Conservation (phyloP, 2,329 filamentous ascomycete genomes). For the Colletotrichum sp. region DNA sequence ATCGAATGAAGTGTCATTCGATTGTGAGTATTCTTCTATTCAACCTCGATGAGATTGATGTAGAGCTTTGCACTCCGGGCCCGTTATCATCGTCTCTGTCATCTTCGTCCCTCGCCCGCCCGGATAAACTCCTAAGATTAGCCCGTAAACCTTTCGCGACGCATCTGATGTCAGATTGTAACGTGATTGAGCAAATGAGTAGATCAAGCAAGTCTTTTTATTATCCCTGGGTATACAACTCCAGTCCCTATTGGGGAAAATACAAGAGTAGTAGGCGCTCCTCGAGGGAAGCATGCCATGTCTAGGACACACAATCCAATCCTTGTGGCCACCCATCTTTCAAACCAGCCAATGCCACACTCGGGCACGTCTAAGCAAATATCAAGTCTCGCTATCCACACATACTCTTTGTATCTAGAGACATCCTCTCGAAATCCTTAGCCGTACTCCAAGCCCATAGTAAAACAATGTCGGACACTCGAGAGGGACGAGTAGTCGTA, state of each 20-base stretch:
- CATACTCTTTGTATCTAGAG: neutral
- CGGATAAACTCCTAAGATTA: neutral
- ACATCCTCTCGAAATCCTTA: neutral
- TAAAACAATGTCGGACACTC: neutral
- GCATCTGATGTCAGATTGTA: neutral
- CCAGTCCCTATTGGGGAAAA: neutral
- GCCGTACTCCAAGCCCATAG: neutral
- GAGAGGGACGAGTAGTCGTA: neutral
- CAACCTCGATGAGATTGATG: neutral
- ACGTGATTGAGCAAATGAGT: neutral
- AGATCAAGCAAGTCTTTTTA: neutral
- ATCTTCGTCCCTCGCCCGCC: too few relatives aligned
- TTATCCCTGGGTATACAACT: conserved; percentile 8
- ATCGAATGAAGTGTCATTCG: neutral
- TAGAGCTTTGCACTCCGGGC: fast-evolving
- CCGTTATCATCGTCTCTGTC: neutral
- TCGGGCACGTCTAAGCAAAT: neutral
- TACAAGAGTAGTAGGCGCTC: neutral
- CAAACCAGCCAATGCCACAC: neutral
- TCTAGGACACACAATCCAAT: neutral
- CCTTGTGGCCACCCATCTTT: neutral
- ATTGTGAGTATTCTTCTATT: neutral
- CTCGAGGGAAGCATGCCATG: neutral
- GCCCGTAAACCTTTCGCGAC: neutral
- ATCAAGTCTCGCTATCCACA: neutral